A percentile compares a stretch with the other conserved stretches of the same genome.
These are phyloP conservation scores for Pleurotus cornucopiae DNA, from an alignment of 768 basidiomycete species.

Conservation along the genomic window DNA sequence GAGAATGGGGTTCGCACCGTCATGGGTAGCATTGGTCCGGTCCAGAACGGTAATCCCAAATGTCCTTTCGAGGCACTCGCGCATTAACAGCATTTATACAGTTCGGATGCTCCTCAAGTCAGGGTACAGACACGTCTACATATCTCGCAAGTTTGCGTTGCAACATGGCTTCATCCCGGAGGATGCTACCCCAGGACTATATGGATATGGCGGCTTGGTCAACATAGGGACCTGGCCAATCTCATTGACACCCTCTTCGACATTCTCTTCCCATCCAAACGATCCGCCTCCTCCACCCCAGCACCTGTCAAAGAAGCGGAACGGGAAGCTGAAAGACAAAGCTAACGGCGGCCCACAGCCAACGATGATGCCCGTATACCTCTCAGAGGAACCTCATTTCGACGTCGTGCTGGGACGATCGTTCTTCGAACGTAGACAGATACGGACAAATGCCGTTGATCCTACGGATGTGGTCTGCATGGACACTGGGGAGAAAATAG, in stretches of 20 bases:
- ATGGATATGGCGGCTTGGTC: slow-evolving; percentile 89
- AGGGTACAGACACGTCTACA: slow-evolving; percentile 92
- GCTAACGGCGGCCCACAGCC: slow-evolving; percentile 26
- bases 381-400: slow-evolving; percentile 94
- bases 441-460: slow-evolving; percentile 79
- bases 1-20: slow-evolving; percentile 95
- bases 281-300: slow-evolving; percentile 18
- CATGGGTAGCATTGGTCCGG: slow-evolving; percentile 87
- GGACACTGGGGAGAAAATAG: slow-evolving; percentile 89
- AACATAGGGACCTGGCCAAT: slow-evolving; percentile 88
- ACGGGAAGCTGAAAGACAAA: slow-evolving; percentile 11
- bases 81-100: slow-evolving; percentile 21
- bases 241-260: slow-evolving; percentile 48
- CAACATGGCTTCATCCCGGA: slow-evolving; percentile 83
- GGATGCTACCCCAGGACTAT: slow-evolving; percentile 84
- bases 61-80: slow-evolving; percentile 2
- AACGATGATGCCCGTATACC: slow-evolving; percentile 62
- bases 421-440: slow-evolving; percentile 78
- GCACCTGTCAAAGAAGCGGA: slow-evolving; percentile 8
- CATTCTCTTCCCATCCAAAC: slow-evolving; percentile 26
- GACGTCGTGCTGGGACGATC: slow-evolving; percentile 90
- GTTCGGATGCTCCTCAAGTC: slow-evolving; percentile 92
- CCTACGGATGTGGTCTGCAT: slow-evolving; percentile 87
- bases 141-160: slow-evolving; percentile 89
- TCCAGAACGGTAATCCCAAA: slow-evolving; percentile 62